A percentile compares a stretch with the other conserved stretches of the same genome.
phyloP scores from a whole-genome alignment of 345 rosid genomes.

The Noccaea bulbosa region DNA sequence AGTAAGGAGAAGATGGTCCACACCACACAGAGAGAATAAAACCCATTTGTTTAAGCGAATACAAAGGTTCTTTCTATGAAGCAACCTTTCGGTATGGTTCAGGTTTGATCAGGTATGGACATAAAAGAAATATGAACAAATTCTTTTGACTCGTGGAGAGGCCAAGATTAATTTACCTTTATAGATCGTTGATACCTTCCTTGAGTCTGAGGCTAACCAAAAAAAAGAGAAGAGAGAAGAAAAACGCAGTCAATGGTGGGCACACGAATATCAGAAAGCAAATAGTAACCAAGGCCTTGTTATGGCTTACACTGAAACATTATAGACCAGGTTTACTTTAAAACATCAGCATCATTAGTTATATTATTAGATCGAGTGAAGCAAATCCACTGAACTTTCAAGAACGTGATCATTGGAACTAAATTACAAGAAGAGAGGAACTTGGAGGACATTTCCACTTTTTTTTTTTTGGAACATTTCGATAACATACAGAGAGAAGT shows the following conservation, averaged over 20 bases:
- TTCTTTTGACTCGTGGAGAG: slow-evolving; percentile 29
- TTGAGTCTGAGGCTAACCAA: slow-evolving; percentile 36
- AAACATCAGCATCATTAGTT: no score
- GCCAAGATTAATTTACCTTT: slow-evolving; percentile 11
- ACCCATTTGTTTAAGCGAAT: slow-evolving; percentile 27
- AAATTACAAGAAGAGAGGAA: background rate
- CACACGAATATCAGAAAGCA: slow-evolving; percentile 28
- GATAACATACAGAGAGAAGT: slow-evolving; percentile 1
- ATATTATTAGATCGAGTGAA: no score
- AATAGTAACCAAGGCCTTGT: slow-evolving; percentile 19
- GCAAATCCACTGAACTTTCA: slow-evolving; percentile 18
- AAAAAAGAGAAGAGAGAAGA: slow-evolving; percentile 16
- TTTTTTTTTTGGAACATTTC: background rate
- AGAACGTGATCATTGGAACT: background rate
- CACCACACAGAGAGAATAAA: slow-evolving; percentile 32
- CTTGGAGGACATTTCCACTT: background rate
- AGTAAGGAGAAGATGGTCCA: slow-evolving; percentile 39
- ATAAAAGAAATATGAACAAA: slow-evolving; percentile 27
- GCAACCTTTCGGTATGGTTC: slow-evolving; percentile 50
- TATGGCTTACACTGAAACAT: slow-evolving; percentile 30
- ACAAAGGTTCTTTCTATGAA: slow-evolving; percentile 37
- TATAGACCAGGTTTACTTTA: no score
- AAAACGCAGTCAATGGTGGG: slow-evolving; percentile 40
- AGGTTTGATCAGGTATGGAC: slow-evolving; percentile 25
- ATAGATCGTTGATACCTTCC: slow-evolving; percentile 38